Evolutionary conservation across 345 rosid genomes (phyloP).

Genomic region (Eucalyptus pauciflora): DNA sequence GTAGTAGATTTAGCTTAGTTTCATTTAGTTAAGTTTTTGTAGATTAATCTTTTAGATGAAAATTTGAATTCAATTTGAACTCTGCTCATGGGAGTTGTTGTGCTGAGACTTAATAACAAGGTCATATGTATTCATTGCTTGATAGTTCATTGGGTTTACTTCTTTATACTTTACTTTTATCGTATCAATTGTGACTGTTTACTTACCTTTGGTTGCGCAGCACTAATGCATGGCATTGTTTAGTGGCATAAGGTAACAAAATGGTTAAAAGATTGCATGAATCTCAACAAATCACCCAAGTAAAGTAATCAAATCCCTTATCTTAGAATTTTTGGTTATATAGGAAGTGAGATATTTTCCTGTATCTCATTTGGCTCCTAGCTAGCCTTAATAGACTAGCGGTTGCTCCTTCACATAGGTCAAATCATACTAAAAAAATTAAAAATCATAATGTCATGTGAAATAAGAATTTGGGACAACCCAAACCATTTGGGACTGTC

Average conservation of each 20-base stretch:
- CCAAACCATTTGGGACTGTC: too few relatives aligned
- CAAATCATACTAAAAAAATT: too few relatives aligned
- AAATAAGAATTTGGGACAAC: too few relatives aligned
- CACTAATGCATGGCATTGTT: neutral
- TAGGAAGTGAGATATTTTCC: neutral
- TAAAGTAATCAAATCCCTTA: neutral
- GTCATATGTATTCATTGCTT: neutral
- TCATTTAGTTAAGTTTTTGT: too few relatives aligned
- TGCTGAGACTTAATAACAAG: neutral
- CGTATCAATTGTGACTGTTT: neutral
- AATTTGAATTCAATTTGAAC: too few relatives aligned
- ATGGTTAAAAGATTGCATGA: neutral
- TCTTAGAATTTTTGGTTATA: too few relatives aligned
- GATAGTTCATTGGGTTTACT: neutral
- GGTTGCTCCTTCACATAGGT: neutral
- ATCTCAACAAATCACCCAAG: neutral
- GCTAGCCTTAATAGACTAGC: too few relatives aligned
- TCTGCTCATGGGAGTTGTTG: too few relatives aligned
- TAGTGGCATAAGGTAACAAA: neutral
- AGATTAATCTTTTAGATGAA: too few relatives aligned
- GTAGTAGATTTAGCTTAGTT: too few relatives aligned
- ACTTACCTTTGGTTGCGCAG: neutral
- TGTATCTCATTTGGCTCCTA: neutral
- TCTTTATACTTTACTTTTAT: neutral
- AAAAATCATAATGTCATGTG: too few relatives aligned